Base-by-base conservation (phyloP, 2,329 filamentous ascomycete species). In the Nothopassalora personata region DNA sequence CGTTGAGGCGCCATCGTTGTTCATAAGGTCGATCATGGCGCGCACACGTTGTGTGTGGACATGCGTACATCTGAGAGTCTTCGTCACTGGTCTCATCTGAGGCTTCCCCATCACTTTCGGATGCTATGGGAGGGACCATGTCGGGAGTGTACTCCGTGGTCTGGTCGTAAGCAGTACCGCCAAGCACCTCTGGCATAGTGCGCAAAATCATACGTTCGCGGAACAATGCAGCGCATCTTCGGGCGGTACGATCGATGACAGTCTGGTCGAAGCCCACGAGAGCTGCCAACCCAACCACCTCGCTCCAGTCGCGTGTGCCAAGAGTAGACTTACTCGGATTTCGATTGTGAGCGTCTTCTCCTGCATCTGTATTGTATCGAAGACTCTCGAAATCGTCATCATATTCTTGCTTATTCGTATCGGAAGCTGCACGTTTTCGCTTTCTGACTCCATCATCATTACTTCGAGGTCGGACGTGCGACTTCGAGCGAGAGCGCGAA, bases 211-310 rank as follows among this genome's bases (percentile, higher is more conserved):
- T 91, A 27, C 81, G 77, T 73, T 94, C 83, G 0, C 81, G 82
- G 66, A 97, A 96, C 0, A 96, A 76, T 49, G 83, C 77, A 2
- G 88, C 84, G 68, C 92, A 97, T 52, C 93, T 83, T 68, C 86
- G 80, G 1, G 88, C 83, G 0, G 91, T 83, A 31, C 89, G 83
- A 54, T 85, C 82, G 11, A 97, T 74, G 0, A 86, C 87, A 0
- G 77, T 73, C 0, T 79, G 73, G 1, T 88, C 77, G 74, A 91
- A 92, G 0, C 89, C 90, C 1, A 83, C 83, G 53, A 95, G 75
- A 0, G 89, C 82, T 2, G 93, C 93, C 0, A 91, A 80, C 0
- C 89, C 89, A 30, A 97, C 75, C 1, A 97, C 83, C 65, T 96
- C 90, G 65, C 86, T 88, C 93, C 93, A 97, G 75, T 95, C 89